phyloP scores from a whole-genome alignment of 306 rosid species.

The Prunus campanulata region DNA sequence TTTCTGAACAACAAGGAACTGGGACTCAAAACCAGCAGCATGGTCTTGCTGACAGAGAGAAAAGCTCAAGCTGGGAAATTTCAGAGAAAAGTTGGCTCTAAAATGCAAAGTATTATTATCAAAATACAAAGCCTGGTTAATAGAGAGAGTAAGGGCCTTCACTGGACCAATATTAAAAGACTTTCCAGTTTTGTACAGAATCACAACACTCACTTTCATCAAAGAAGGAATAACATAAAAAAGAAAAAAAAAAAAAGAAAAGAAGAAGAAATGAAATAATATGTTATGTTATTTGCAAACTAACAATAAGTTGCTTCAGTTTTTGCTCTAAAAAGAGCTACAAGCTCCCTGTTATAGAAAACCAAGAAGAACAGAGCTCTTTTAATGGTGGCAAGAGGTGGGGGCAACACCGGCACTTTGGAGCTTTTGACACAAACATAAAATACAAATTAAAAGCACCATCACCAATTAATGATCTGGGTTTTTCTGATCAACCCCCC shows the following conservation, averaged over 20 bases:
- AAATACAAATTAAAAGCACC: background rate
- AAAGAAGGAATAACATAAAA: background rate
- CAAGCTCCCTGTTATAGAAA: background rate
- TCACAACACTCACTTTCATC: conserved; percentile 25
- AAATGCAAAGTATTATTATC: background rate
- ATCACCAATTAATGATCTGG: conserved; percentile 20
- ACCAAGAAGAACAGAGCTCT: conserved; percentile 6
- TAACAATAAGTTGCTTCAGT: background rate
- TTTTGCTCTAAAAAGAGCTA: background rate
- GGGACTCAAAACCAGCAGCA: conserved; percentile 5
- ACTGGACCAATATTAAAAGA: background rate
- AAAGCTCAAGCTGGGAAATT: background rate
- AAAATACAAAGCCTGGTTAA: conserved; percentile 5
- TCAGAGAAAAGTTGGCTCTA: conserved; percentile 1
- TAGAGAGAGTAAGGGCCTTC: background rate
- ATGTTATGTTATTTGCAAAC: background rate
- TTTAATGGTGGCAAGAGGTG: background rate
- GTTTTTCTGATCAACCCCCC: background rate
- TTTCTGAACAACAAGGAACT: no score
- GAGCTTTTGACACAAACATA: background rate
- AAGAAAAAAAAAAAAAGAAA: background rate
- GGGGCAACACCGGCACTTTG: background rate
- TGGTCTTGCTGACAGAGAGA: conserved; percentile 9
- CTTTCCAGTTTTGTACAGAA: conserved; percentile 17
- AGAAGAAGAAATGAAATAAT: background rate